Evolutionary conservation across 2,329 filamentous ascomycete genomes (phyloP), one percentile per base, ranked within the genome.

Genomic region (Fusarium sororula): DNA sequence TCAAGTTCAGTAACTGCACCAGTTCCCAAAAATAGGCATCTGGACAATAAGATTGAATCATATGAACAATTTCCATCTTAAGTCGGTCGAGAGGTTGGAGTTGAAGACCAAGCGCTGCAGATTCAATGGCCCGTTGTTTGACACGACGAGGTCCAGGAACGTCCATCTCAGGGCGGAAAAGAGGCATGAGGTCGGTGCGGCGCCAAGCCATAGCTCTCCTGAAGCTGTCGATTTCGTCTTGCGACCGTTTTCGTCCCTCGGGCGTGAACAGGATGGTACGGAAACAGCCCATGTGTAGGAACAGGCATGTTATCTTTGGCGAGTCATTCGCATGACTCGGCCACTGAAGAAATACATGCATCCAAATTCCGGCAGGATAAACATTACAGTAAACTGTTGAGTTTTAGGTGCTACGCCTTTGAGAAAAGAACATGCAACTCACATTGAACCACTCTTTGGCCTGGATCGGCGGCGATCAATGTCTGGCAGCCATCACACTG

Each of bases 381-480:
- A 4, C 2, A 15, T 0, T 0, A 7, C 45, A 48, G 20, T 7
- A 7, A 22, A 48, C 35, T 37, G 35, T 37, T 37, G 1, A 9
- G 1, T 37, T 4, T 37, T 4, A 37, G 35, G 35, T 37, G 2
- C 35, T 37, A 9, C 5, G 5, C 17, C 35, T 10, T 37, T 18
- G 17, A 37, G 35, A 37, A 1, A 18, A 2, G 35, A 37, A 37
- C 17, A 37, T 37, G 17, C 35, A 18, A 37, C 35, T 37, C 35
- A 37, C 35, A 17, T 9, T 4, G 20, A 17, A 30, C 7, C 47
- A 13, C 30, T 18, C 3, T 5, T 37, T 4, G 15, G 17, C 17
- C 50, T 54, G 32, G 5, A 22, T 38, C 7, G 5, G 17, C 5
- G 17, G 17, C 2, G 35, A 37, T 22, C 14, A 54, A 22, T 54